Evolutionary conservation across 768 basidiomycete species (phyloP).

Genomic region (Pisolithus albus): DNA sequence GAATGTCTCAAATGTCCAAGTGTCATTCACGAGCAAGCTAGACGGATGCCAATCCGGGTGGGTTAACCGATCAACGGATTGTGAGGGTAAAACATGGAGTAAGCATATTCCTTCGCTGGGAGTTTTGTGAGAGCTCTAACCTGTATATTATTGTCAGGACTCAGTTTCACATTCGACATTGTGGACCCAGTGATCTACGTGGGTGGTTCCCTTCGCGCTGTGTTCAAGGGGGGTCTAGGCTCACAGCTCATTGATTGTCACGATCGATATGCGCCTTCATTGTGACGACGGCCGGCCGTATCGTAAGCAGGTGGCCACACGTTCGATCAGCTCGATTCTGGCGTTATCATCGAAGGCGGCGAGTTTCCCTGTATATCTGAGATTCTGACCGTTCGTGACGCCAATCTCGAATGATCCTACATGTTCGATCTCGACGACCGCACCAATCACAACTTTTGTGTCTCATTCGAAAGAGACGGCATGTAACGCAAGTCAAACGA

Average conservation of each 20-base stretch:
- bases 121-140: too few species aligned
- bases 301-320: constrained; percentile 3
- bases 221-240: neutral
- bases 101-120: neutral
- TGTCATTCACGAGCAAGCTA: constrained; percentile 11
- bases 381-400: constrained; percentile 3
- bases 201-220: constrained; percentile 1
- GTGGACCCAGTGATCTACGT: constrained; percentile 6
- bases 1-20: constrained; percentile 13
- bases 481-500: neutral
- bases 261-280: neutral
- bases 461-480: neutral
- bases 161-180: constrained; percentile 4
- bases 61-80: neutral
- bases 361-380: constrained; percentile 1
- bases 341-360: constrained; percentile 3
- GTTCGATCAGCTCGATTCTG: constrained; percentile 2
- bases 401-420: constrained; percentile 4
- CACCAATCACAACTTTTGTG: neutral
- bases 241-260: neutral
- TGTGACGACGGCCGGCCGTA: neutral
- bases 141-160: neutral
- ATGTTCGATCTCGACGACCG: constrained; percentile 1
- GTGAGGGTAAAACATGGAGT: too few species aligned
- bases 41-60: constrained; percentile 7